phyloP scores from a whole-genome alignment of 306 rosid species.

The Pueraria montana region DNA sequence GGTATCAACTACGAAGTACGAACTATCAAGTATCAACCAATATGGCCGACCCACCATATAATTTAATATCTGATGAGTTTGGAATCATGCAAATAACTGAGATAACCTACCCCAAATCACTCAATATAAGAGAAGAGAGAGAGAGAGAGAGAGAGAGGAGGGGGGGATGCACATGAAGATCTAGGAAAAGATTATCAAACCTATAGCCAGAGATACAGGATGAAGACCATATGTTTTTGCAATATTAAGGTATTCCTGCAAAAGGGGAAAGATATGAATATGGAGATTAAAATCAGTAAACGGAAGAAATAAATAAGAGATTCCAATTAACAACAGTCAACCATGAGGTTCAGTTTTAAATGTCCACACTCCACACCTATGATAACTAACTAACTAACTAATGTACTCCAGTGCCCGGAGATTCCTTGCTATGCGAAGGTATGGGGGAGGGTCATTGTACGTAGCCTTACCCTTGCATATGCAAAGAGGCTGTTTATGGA shows the following conservation, averaged over 20 bases:
- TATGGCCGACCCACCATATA: background rate
- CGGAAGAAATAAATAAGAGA: conserved; percentile 18
- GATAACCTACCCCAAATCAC: background rate
- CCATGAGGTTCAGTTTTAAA: conserved; percentile 6
- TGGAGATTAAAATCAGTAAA: conserved; percentile 41
- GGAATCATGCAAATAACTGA: background rate
- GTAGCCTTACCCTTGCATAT: no score
- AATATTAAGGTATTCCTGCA: conserved; percentile 76
- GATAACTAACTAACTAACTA: no score
- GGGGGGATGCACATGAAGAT: background rate
- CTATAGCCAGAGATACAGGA: conserved; percentile 91
- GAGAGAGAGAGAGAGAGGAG: background rate
- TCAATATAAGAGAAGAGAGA: background rate
- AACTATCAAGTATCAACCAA: conserved; percentile 12
- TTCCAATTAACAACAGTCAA: conserved; percentile 1
- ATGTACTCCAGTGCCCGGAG: no score
- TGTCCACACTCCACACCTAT: conserved; percentile 34
- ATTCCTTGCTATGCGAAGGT: no score
- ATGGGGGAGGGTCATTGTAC: no score
- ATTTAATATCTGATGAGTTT: background rate
- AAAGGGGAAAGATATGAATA: conserved; percentile 34
- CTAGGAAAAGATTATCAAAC: conserved; percentile 55
- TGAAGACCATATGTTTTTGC: conserved; percentile 71
- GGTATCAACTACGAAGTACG: no score
- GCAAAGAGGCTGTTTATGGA: no score